Evolutionary conservation across 2,329 filamentous ascomycete genomes (phyloP).

Genomic region (Fusarium penzigii): DNA sequence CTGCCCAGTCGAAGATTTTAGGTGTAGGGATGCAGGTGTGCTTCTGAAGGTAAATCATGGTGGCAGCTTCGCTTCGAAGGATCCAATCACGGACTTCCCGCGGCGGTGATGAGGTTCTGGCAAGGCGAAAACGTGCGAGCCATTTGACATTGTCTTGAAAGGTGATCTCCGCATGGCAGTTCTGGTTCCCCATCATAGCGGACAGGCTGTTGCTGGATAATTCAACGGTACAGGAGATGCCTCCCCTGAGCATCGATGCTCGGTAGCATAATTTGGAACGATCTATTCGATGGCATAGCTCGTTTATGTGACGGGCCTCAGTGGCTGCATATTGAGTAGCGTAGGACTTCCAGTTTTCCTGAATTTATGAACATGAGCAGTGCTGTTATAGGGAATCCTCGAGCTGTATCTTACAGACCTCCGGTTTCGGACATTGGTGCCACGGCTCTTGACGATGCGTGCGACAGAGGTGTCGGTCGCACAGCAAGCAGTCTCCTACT

Average conservation of each 20-base stretch:
- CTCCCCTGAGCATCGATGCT: constrained; percentile 4
- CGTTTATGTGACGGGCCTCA: constrained; percentile 2
- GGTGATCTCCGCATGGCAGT: constrained; percentile 6
- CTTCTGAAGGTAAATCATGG: constrained; percentile 2
- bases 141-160: constrained; percentile 5
- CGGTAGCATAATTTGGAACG: neutral
- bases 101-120: constrained; percentile 1
- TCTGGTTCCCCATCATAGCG: constrained; percentile 8
- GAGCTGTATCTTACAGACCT: constrained; percentile 2
- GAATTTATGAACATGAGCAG: neutral
- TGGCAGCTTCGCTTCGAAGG: constrained; percentile 4
- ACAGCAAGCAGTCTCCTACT: constrained; percentile 7
- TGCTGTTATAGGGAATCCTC: neutral
- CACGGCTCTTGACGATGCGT: constrained; percentile 3
- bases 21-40: constrained; percentile 5
- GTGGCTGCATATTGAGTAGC: constrained; percentile 3
- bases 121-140: constrained; percentile 5
- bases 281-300: constrained; percentile 5
- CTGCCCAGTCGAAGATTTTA: constrained; percentile 13
- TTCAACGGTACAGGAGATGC: constrained; percentile 4
- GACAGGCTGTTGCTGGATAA: constrained; percentile 1
- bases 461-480: constrained; percentile 5
- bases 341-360: constrained; percentile 2
- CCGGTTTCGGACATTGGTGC: constrained; percentile 6
- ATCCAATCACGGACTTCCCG: constrained; percentile 3